These are phyloP conservation scores for Dioszegia aurantiaca DNA, from an alignment of 768 basidiomycete genomes.

Conservation along the genomic window DNA sequence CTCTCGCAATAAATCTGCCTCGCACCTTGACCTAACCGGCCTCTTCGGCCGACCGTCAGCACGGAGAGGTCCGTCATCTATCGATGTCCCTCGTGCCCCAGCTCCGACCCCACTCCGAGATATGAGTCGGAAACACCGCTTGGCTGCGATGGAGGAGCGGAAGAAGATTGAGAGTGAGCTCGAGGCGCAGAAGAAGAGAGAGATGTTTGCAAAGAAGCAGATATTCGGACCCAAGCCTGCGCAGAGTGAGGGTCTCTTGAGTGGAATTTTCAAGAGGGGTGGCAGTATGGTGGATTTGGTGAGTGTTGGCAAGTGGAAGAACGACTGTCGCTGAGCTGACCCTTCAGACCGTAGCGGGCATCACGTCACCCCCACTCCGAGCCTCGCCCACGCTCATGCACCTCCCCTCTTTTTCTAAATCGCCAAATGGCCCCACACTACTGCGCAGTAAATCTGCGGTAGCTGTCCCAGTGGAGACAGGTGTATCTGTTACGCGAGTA, in stretches of 20 bases:
- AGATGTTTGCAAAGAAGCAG: constrained; percentile 51
- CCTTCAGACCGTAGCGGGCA: constrained; percentile 17
- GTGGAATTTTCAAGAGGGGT: constrained; percentile 42
- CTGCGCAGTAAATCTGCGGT: constrained; percentile 49
- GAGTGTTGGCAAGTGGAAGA: constrained; percentile 17
- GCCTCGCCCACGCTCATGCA: constrained; percentile 36
- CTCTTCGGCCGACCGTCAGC: constrained; percentile 22
- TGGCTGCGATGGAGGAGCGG: constrained; percentile 33
- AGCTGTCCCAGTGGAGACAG: constrained; percentile 49
- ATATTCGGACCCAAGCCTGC: constrained; percentile 34
- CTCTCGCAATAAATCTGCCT: neutral
- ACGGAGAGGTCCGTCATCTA: neutral
- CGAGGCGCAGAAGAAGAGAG: constrained; percentile 48
- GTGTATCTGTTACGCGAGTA: constrained; percentile 43
- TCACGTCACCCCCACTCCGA: constrained; percentile 15
- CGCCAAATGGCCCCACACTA: constrained; percentile 32
- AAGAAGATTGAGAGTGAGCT: constrained; percentile 40
- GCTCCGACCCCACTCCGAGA: constrained; percentile 38
- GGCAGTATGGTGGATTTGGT: constrained; percentile 52
- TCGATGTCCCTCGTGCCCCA: constrained; percentile 30
- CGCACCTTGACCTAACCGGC: constrained; percentile 18
- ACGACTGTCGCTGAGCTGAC: constrained; percentile 9
- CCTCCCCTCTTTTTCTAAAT: constrained; percentile 22
- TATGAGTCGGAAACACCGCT: constrained; percentile 39
- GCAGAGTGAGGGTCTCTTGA: constrained; percentile 33